Base-by-base conservation (phyloP, 108 stramenopile genomes). In the Pseudonitzschia pungens region DNA sequence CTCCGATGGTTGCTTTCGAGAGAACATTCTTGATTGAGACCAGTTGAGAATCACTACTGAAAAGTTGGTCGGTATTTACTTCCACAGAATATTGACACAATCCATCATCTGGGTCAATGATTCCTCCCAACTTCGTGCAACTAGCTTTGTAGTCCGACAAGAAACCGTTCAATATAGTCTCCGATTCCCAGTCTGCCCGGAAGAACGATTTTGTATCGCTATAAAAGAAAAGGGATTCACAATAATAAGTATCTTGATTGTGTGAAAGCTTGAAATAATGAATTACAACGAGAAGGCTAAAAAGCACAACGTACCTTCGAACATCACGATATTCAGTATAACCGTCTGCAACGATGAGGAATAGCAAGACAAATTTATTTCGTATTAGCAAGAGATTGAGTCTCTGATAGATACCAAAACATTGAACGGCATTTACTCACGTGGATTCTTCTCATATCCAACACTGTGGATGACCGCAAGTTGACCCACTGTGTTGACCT, bases 401-500 rank as follows among this genome's bases (percentile, higher is more conserved):
- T 36, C 36, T 36, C 6, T 36, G 6, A 36, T 6, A 6, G 6
- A 36, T 5, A 36, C 2, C 2, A 2, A 36, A 36, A 36, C 2
- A 36, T 36, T 2, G 36, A 36, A 36, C 4, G 2, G 36, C 4
- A 36, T 5, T 36, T 5, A 36, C 36, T 36, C 36, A 36, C 36
- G 6, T 36, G 36, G 36, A 36, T 36, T 36, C 36, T 36, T 36
- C 36, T 2, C 6, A 24, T 14, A 21, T 3, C 43, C 26, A 33
- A 79, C 74, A 33, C 79, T 70, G 69, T 88, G 84, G 8, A 91
- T 88, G n/a, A 86, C 62, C 3, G 80, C 83, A 16, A 91, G 78
- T 66, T 73, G 60, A 4, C 90, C 90, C 12, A 74, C 66, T 10
- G 63, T 28, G 53, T 81, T 78, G 21, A 91, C 75, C 54, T 91